A percentile compares a stretch with the other conserved stretches of the same genome.
Conservation (phyloP, 257 asterid species). For the Solanum commersonii region DNA sequence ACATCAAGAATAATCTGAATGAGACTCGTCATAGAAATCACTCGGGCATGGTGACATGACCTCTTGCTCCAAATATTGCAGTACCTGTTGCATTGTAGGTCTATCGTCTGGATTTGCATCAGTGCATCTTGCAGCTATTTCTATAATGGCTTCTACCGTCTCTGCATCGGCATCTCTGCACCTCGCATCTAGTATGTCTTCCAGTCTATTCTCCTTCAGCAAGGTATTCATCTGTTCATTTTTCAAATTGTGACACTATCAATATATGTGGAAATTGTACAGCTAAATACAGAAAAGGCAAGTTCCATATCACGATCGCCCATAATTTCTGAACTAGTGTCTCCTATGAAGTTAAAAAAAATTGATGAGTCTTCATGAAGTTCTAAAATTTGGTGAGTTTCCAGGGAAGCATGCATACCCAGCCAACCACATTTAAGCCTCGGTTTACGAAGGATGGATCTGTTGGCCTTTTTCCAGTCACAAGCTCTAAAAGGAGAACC, state of each 20-base stretch:
- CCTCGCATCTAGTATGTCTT: slow-evolving; percentile 57
- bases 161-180: slow-evolving; percentile 68
- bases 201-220: slow-evolving; percentile 52
- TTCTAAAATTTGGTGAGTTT: background rate
- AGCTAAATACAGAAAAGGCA: background rate
- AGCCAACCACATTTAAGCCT: slow-evolving; percentile 88
- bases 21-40: slow-evolving; percentile 80
- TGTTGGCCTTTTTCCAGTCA: slow-evolving; percentile 90
- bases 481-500: slow-evolving; percentile 79
- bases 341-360: background rate
- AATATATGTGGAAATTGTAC: background rate
- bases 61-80: slow-evolving; percentile 89
- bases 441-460: slow-evolving; percentile 74
- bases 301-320: background rate
- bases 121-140: slow-evolving; percentile 79
- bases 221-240: slow-evolving; percentile 60
- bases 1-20: slow-evolving; percentile 56
- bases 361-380: background rate
- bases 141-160: slow-evolving; percentile 76
- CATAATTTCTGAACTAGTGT: background rate
- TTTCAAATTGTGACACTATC: background rate
- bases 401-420: slow-evolving; percentile 41
- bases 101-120: slow-evolving; percentile 79
- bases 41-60: slow-evolving; percentile 84
- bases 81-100: slow-evolving; percentile 82